Evolutionary conservation across 768 basidiomycete genomes (phyloP).

Genomic region (Boletellus sp.): DNA sequence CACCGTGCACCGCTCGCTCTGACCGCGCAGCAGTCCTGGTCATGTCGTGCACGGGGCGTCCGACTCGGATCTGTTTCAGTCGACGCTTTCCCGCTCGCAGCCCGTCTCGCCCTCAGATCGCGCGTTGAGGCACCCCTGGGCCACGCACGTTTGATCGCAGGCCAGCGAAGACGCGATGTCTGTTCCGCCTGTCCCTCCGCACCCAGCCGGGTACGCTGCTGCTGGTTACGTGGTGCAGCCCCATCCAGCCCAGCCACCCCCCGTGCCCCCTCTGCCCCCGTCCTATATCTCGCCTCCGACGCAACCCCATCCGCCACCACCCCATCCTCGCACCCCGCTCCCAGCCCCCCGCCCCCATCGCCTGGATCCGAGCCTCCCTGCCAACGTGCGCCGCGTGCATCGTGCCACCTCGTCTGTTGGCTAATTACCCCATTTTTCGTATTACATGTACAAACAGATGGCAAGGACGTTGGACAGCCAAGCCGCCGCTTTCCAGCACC

Average conservation of each 20-base stretch:
- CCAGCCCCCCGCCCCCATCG: slow-evolving; percentile 68
- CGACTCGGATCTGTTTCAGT: too few species aligned
- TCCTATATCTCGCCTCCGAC: slow-evolving; percentile 26
- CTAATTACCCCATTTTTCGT: slow-evolving; percentile 19
- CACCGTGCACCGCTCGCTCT: background rate
- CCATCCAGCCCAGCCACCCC: slow-evolving; percentile 35
- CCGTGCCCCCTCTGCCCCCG: slow-evolving; percentile 49
- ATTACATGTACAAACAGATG: slow-evolving; percentile 48
- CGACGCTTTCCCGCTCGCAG: too few species aligned
- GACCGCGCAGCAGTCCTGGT: too few species aligned
- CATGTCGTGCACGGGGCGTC: too few species aligned
- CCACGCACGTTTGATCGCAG: too few species aligned
- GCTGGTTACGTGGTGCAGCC: slow-evolving; percentile 7
- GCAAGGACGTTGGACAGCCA: slow-evolving; percentile 58
- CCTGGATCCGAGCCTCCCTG: slow-evolving; percentile 55
- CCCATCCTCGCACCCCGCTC: slow-evolving; percentile 46
- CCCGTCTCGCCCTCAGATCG: too few species aligned
- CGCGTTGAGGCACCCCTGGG: too few species aligned
- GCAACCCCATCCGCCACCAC: slow-evolving; percentile 22
- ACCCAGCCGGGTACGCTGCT: slow-evolving; percentile 9
- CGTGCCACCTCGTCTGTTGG: slow-evolving; percentile 9
- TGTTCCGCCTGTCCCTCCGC: slow-evolving; percentile 32
- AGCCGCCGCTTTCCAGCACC: slow-evolving; percentile 22
- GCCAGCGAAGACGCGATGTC: slow-evolving; percentile 6
- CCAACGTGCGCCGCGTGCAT: slow-evolving; percentile 48